Evolutionary conservation across 495 filamentous ascomycete genomes (phyloP).

Genomic region (Daldinia grandis): DNA sequence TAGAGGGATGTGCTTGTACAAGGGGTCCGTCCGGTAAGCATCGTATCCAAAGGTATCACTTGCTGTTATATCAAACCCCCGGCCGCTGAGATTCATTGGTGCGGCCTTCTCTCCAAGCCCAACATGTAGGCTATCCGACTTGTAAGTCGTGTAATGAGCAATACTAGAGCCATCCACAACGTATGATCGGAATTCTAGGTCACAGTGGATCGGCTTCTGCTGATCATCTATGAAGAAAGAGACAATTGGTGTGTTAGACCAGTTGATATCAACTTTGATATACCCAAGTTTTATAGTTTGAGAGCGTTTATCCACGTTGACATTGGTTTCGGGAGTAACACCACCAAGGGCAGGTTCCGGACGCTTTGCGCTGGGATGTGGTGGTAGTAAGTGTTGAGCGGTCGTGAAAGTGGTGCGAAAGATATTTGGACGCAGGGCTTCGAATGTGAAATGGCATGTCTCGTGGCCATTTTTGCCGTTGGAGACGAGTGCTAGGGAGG

Average conservation of each 20-base stretch:
- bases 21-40: slow-evolving; percentile 71
- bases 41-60: slow-evolving; percentile 78
- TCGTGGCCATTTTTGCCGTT: slow-evolving; percentile 41
- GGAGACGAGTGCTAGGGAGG: slow-evolving; percentile 55
- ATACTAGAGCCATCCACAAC: slow-evolving; percentile 65
- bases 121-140: slow-evolving; percentile 66
- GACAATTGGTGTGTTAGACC: slow-evolving; percentile 64
- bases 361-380: slow-evolving; percentile 64
- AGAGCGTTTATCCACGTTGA: slow-evolving; percentile 40
- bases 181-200: slow-evolving; percentile 70
- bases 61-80: slow-evolving; percentile 69
- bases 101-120: slow-evolving; percentile 75
- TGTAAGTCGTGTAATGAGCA: slow-evolving; percentile 67
- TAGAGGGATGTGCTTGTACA: slow-evolving; percentile 77
- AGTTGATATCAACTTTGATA: slow-evolving; percentile 62
- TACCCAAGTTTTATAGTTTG: slow-evolving; percentile 56
- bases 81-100: slow-evolving; percentile 74
- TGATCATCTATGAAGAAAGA: slow-evolving; percentile 61
- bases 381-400: slow-evolving; percentile 63
- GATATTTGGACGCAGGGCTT: slow-evolving; percentile 65
- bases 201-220: slow-evolving; percentile 60
- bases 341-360: slow-evolving; percentile 49
- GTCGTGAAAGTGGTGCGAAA: slow-evolving; percentile 73
- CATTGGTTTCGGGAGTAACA: slow-evolving; percentile 40
- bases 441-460: slow-evolving; percentile 64